Base-by-base conservation (phyloP, 2,329 filamentous ascomycete species). In the Scleromitrula shiraiana region DNA sequence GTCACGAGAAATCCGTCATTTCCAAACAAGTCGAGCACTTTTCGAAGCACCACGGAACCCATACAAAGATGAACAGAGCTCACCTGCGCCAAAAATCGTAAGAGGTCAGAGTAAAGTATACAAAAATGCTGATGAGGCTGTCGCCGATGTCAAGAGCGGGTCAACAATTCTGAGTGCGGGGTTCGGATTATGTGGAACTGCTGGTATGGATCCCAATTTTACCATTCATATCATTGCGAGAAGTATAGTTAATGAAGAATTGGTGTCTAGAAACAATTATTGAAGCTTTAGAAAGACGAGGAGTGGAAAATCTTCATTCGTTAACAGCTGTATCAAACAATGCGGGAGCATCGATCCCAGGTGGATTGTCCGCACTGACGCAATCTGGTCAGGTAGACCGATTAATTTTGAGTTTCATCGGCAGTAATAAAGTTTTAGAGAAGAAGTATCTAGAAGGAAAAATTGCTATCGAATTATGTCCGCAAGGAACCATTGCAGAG, bases 261-360 rank as follows among this genome's bases (percentile, higher is more conserved):
- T 2, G 10, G 7, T n/a, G n/a, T n/a, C 58, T 64, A 73, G 83
- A 88, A 61, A 88, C 85, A 0, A 67, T 88, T 9, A 88, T 88
- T 58, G 71, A 77, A 33, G 80, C 82, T 15, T 75, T 90, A 30
- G 73, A 79, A 49, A 70, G 71, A 17, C 68, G 78, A 58, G 78
- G 78, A 5, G 68, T 71, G 4, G 76, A 80, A 7, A 72, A 65
- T 46, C 63, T 73, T 45, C 71, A 67, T 41, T 69, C 78, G 1
- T 70, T 90, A 29, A 88, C 83, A 0, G 84, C 84, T 17, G 82
- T 89, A 5, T 88, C 84, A 42, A 90, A 90, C 64, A 90, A 90
- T 60, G 85, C 85, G 8, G 85, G 85, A 30, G 73, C 80, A 26
- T 79, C 83, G 29, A 79, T 81, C 24, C 77, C 74, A 45, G 76